phyloP scores from a whole-genome alignment of 2,329 filamentous ascomycete genomes.

The Xylaria sp. region DNA sequence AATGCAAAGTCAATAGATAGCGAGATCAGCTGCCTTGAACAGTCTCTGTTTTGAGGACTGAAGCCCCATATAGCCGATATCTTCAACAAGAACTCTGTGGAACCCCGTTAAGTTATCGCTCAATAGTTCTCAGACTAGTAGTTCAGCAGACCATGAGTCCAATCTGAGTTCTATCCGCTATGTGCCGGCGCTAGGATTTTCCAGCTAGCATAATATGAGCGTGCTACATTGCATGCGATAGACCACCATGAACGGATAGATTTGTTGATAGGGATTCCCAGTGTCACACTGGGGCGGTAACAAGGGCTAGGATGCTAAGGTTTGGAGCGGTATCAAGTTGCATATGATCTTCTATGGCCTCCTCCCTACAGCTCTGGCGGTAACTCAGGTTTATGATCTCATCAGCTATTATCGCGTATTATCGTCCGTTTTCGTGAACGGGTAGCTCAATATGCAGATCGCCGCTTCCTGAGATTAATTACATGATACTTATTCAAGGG shows the following conservation, averaged over 20 bases:
- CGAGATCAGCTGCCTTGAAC: background rate
- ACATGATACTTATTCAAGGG: too few species aligned
- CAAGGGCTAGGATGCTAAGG: too few species aligned
- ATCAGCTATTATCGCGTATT: too few species aligned
- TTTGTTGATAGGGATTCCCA: background rate
- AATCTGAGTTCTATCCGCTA: conserved; percentile 11
- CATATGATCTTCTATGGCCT: too few species aligned
- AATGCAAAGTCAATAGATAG: background rate
- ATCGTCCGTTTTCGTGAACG: too few species aligned
- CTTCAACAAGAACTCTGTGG: background rate
- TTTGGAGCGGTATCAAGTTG: too few species aligned
- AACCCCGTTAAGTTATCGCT: too few species aligned
- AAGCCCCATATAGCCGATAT: background rate
- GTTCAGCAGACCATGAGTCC: background rate
- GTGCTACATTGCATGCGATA: background rate
- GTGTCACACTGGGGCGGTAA: too few species aligned
- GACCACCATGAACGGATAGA: background rate
- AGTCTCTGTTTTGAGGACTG: background rate
- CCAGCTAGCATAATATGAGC: conserved; percentile 1
- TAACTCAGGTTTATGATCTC: too few species aligned
- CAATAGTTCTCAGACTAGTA: background rate
- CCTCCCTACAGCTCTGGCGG: too few species aligned
- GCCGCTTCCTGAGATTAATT: too few species aligned
- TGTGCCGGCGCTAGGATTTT: background rate
- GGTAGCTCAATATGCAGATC: too few species aligned